Conservation (phyloP, 2,329 filamentous ascomycete species). For the Penicillium palitans region DNA sequence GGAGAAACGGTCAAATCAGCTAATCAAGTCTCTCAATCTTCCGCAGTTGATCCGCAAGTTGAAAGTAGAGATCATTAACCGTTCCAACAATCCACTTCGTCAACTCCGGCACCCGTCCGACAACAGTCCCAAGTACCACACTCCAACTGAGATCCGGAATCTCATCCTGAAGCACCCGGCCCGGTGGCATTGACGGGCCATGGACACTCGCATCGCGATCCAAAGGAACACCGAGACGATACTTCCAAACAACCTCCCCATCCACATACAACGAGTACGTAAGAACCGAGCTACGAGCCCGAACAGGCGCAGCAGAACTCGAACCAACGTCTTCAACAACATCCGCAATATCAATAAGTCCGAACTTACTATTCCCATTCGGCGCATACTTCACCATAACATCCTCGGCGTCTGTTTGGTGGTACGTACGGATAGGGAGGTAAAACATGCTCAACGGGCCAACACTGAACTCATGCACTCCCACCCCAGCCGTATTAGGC, state of each 20-base stretch:
- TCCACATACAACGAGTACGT: conserved; percentile 82
- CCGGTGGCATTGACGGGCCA: conserved; percentile 29
- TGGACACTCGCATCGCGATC: conserved; percentile 8
- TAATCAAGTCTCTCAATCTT: conserved; percentile 21
- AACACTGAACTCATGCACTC: conserved; percentile 83
- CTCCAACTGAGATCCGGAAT: conserved; percentile 22
- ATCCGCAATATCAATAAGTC: conserved; percentile 74
- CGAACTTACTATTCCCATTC: conserved; percentile 85
- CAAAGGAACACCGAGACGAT: conserved; percentile 42
- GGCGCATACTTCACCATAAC: conserved; percentile 80
- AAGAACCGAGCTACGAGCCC: conserved; percentile 58
- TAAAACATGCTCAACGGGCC: conserved; percentile 95
- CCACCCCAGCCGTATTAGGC: conserved; percentile 33
- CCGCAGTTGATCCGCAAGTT: conserved; percentile 18
- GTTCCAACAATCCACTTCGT: conserved; percentile 9
- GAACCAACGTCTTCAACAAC: conserved; percentile 47
- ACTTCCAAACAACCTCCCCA: conserved; percentile 73
- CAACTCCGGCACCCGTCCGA: conserved; percentile 26
- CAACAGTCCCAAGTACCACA: conserved; percentile 18
- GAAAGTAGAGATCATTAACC: conserved; percentile 16
- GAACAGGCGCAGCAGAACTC: conserved; percentile 9
- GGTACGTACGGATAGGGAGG: conserved; percentile 78
- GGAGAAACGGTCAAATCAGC: neutral
- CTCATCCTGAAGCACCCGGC: conserved; percentile 36
- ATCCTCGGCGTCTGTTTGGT: conserved; percentile 77